Base-by-base conservation (phyloP, 805 yeast genomes). In the Metschnikowia orientalis region DNA sequence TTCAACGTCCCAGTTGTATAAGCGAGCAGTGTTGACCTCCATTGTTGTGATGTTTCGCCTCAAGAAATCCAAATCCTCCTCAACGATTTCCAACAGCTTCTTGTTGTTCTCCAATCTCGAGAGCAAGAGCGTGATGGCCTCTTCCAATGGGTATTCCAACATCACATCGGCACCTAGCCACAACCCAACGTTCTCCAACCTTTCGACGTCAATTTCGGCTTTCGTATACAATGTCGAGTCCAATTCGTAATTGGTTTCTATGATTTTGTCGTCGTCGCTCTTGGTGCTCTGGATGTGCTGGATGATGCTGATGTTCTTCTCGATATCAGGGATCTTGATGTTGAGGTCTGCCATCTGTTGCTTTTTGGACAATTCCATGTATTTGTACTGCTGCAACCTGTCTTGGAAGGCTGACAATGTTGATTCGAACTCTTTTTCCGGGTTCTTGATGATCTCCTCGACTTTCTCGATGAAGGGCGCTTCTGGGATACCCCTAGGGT, bases 81-180 rank as follows among this genome's bases (percentile, higher is more conserved):
- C 77, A 22, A 94, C 81, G 26, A 70, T 65, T 15, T 61, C 54
- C 46, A 77, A 69, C 43, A 75, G 81, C 23, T 70, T 63, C 45
- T 73, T 63, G 10, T 95, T 88, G 20, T 75, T 73, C 9, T 57
- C 56, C 40, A 89, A 69, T 54, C 90, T 77, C 23, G 69, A 69
- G 8, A 65, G 51, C 35, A 92, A 63, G 46, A 92, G 67, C 21
- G 69, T 79, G 29, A 79, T 72, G 2, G 98, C 98, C 56, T 92
- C 98, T 23, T 74, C 83, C 16, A 87, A 64, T 9, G 95, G 89
- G 52, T 90, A 92, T 54, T 92, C 97, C 52, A 92, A 69, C 97
- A 92, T 90, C 6, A 90, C 89, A 48, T 88, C 95, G 0, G 98
- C 98, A 8, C 98, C 98, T n/a, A 92, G 70, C 98, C 98, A 92